Evolutionary conservation across 768 basidiomycete genomes (phyloP), one percentile per base, ranked within the genome.

Genomic region (Paxillus ammoniavirescens): DNA sequence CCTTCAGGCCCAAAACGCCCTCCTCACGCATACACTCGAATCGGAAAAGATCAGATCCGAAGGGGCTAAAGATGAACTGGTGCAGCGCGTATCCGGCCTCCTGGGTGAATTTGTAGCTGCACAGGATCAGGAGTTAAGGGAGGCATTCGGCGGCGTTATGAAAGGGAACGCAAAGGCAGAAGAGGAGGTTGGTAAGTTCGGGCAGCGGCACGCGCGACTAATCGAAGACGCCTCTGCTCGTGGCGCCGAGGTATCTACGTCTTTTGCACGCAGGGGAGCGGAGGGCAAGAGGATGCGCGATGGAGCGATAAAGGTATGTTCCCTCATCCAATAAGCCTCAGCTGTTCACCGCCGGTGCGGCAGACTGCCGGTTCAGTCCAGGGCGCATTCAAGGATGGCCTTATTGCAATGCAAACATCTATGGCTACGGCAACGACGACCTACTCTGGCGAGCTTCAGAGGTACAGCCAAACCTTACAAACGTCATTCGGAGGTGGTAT

Each of bases 31-130:
- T 41, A 71, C 91, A 59, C 73, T 95, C 12, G 80, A 83, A 55
- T 69, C 78, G 14, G 91, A 96, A 67, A 82, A 82, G 65, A 64
- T 67, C 13, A 86, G 83, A 55, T 80, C 87, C 0, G 82, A 86
- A 23, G 81, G 77, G 46, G 82, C 88, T 1, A 87, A 84, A 54
- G 83, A 85, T 40, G 87, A 89, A 38, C 68, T 96, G 12, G 69
- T 94, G n/a, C 79, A 86, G 40, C 86, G 84, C 37, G 77, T 96
- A 47, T 87, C 89, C 1, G 75, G 75, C 4, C 75, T 94, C 58
- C 72, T 97, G 2, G 83, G 80, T 10, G 85, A 81, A 26, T 95
- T 88, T 67, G 78, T 85, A 30, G 71, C 79, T 41, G 79, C 85
- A 44, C 82, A 89, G 28, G 87, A 94, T 64, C 74, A 77, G 14